phyloP scores from a whole-genome alignment of 2,329 filamentous ascomycete species.

The Aphanoascus verrucosus region DNA sequence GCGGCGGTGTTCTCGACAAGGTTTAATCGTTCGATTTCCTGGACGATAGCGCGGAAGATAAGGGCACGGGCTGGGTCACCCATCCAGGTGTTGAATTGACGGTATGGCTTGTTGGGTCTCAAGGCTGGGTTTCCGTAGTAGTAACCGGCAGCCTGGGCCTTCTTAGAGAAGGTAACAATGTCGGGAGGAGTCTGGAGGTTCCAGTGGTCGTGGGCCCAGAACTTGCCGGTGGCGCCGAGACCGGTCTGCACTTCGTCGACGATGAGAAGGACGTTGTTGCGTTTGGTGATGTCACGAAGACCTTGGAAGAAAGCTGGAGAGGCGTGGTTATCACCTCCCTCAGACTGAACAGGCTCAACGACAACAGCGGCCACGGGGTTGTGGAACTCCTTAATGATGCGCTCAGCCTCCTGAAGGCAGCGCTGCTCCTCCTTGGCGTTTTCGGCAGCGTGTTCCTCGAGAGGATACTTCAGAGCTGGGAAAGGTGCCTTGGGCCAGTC shows the following conservation, averaged over 20 bases:
- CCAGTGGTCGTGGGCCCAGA: slow-evolving; percentile 98
- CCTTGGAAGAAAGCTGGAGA: slow-evolving; percentile 77
- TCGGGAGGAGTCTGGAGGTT: slow-evolving; percentile 66
- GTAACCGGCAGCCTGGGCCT: slow-evolving; percentile 87
- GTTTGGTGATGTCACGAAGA: slow-evolving; percentile 64
- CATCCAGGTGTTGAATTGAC: slow-evolving; percentile 98
- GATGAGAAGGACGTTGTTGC: slow-evolving; percentile 62
- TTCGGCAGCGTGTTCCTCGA: slow-evolving; percentile 66
- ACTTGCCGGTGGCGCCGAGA: slow-evolving; percentile 82
- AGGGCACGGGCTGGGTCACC: slow-evolving; percentile 77
- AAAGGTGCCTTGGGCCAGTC: slow-evolving; percentile 90
- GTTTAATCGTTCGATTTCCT: slow-evolving; percentile 64
- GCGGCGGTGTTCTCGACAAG: slow-evolving; percentile 69
- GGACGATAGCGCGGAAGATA: slow-evolving; percentile 74
- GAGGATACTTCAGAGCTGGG: slow-evolving; percentile 74
- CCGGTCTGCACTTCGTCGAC: slow-evolving; percentile 93
- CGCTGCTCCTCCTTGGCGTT: slow-evolving; percentile 73
- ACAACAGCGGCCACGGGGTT: slow-evolving; percentile 70
- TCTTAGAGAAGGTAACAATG: slow-evolving; percentile 93
- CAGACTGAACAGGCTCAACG: slow-evolving; percentile 84
- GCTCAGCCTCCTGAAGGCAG: slow-evolving; percentile 72
- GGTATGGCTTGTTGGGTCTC: slow-evolving; percentile 83
- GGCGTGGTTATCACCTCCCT: slow-evolving; percentile 91
- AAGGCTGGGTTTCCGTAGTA: slow-evolving; percentile 74
- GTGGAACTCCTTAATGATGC: slow-evolving; percentile 67